Evolutionary conservation across 805 yeast species (phyloP), one percentile per base, ranked within the genome.

Genomic region (Candida sithepensis): DNA sequence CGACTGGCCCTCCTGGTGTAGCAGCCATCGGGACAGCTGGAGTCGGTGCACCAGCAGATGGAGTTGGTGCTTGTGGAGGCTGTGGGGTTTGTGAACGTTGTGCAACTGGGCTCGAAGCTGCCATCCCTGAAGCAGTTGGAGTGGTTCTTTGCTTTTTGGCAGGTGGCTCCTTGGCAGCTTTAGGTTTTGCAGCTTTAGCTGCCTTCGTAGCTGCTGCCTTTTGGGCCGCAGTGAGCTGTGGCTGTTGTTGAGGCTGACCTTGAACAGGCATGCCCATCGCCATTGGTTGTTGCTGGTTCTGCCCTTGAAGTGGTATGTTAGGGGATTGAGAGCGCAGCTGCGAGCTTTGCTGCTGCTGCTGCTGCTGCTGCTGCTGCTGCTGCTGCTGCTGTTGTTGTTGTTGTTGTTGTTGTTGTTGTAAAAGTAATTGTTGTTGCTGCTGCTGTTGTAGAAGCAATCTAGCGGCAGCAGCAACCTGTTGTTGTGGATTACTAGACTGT

Each of bases 1-100:
- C 48, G 10, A 50, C 13, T 7, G 47, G 56, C 19, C 48, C 43
- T n/a, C 45, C 52, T 13, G 60, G 60, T 18, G 41, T 39, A 39
- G 28, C 30, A 6, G 28, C 19, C 1, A 68, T 61, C 48, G 57
- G 62, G 14, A 73, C 38, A 18, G 38, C 38, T 21, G 40, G 33
- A 12, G 45, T 23, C n/a, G 18, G 44, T 4, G 55, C 37, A 26
- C 40, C 45, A 4, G 38, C 38, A n/a, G 38, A n/a, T 16, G 38
- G 38, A 34, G 38, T 34, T 34, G 38, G 38, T 6, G 38, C 38
- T 34, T 34, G 38, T 16, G 57, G 45, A 1, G 52, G 42, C 30
- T 39, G 39, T 12, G 57, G 45, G 0, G 52, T 44, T 30, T 39
- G 39, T 12, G 42, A 22, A 16, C 39, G 46, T 18, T 41, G 44